Percentiles rank a stretch among this genome's conserved stretches.
Evolutionary conservation across 2,329 filamentous ascomycete species (phyloP).

Genomic region (Thielaviopsis populi): DNA sequence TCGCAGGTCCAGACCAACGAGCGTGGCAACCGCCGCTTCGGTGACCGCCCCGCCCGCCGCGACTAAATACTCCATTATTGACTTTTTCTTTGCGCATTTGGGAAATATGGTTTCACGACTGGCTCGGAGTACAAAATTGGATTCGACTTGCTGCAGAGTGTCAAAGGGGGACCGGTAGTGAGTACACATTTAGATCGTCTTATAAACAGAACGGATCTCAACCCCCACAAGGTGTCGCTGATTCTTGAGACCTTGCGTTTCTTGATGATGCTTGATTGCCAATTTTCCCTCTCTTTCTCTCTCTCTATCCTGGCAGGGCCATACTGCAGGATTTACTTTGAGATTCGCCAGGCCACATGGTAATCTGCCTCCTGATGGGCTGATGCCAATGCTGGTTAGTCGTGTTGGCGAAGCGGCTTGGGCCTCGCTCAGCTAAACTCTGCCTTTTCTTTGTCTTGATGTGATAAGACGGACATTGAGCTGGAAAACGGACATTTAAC

Average conservation of each 20-base stretch:
- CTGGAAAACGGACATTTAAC: not conserved
- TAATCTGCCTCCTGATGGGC: not conserved
- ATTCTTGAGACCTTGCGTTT: constrained; percentile 42
- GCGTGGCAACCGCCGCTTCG: constrained; percentile 60
- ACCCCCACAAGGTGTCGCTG: constrained; percentile 73
- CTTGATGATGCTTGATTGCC: constrained; percentile 88
- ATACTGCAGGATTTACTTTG: constrained; percentile 1
- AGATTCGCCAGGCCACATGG: not conserved
- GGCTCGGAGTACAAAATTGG: constrained; percentile 20
- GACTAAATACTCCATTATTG: constrained; percentile 26
- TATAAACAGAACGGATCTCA: constrained; percentile 40
- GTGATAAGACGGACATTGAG: not conserved
- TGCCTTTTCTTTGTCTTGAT: not conserved
- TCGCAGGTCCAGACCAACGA: constrained; percentile 76
- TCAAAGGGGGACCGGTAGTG: constrained; percentile 40
- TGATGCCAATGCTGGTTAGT: not conserved
- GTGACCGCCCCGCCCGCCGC: constrained; percentile 37
- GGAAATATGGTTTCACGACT: constrained; percentile 20
- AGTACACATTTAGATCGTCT: constrained; percentile 39
- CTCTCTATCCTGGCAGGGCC: not conserved
- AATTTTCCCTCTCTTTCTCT: constrained; percentile 29
- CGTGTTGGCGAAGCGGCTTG: not conserved
- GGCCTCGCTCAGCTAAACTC: not conserved
- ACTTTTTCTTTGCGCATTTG: constrained; percentile 17
- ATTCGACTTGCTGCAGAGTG: constrained; percentile 33